phyloP scores from a whole-genome alignment of 257 asterid species.

The Salvia rosmarinus region DNA sequence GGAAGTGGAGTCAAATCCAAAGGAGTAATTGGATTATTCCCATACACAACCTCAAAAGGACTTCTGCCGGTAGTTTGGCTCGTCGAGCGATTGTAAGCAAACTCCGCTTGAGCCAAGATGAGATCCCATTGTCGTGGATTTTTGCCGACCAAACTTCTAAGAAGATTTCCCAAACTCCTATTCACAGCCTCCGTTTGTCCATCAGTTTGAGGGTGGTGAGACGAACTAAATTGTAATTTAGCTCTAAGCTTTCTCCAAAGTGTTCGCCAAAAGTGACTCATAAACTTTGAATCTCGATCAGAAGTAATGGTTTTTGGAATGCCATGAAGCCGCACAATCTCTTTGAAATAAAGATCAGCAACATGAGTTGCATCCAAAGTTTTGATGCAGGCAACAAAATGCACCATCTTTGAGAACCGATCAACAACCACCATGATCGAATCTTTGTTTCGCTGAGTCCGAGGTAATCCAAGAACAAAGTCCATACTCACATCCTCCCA shows the following conservation, averaged over 20 bases:
- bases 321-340: neutral
- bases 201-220: neutral
- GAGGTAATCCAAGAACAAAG: neutral
- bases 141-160: slow-evolving; percentile 1
- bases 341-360: neutral
- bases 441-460: neutral
- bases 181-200: neutral
- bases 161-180: slow-evolving; percentile 9
- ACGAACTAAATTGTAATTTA: neutral
- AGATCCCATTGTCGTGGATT: neutral
- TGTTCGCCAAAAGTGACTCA: slow-evolving; percentile 1
- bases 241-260: slow-evolving; percentile 2
- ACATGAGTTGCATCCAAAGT: neutral
- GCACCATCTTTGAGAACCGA: neutral
- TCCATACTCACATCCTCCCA: slow-evolving; percentile 4
- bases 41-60: slow-evolving; percentile 19
- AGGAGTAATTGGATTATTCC: neutral
- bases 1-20: slow-evolving; percentile 10
- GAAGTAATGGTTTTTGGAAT: neutral
- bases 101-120: neutral
- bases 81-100: neutral
- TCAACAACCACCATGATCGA: slow-evolving; percentile 3
- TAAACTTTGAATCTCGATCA: neutral
- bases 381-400: slow-evolving; percentile 2
- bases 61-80: neutral